Base-by-base conservation (phyloP, 1,284 basidiomycete species). In the Puccinia triticina region DNA sequence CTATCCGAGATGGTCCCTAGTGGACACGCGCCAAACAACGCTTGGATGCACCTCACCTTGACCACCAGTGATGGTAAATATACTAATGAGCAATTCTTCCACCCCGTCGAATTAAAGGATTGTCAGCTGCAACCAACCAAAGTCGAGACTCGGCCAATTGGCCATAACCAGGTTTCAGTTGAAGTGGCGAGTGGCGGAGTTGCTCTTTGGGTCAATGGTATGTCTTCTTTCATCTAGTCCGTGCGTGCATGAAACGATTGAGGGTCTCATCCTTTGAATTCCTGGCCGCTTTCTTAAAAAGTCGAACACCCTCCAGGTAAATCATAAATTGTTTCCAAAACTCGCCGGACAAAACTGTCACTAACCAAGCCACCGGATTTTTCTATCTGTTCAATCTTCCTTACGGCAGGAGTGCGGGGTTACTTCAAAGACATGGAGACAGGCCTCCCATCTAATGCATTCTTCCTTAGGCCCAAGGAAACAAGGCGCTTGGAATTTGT, bases 21-120 rank as follows among this genome's bases (percentile, higher is more conserved):
- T 0, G 89, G 89, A 0, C 85, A 85, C 61, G 85, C 88, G 3
- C 86, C 87, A 18, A 85, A 87, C 1, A 89, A 91, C 59, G 89
- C 90, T 7, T 91, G 89, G 88, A 84, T 91, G 85, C 85, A 89
- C 73, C 85, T 91, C 82, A 90, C 90, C 84, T 61, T 90, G 46
- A 48, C 21, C 21, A 77, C 59, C 61, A 82, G 88, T 16, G 88
- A 88, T 1, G 88, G 89, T 46, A 87, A 87, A 34, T 86, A 87
- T 32, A 89, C 88, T 0, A 90, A 89, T 81, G 90, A 91, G 84
- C 89, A 90, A 86, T 90, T 89, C 90, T 91, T 91, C 85, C 90
- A 89, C 0, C 90, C 90, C 0, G 87, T 87, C 2, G 89, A 89
- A 3, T 87, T 91, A 11, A 89, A 89, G 0, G 85, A 88, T 40